phyloP scores from a whole-genome alignment of 352 stramenopile species.

The Elongisporangium undulatum region DNA sequence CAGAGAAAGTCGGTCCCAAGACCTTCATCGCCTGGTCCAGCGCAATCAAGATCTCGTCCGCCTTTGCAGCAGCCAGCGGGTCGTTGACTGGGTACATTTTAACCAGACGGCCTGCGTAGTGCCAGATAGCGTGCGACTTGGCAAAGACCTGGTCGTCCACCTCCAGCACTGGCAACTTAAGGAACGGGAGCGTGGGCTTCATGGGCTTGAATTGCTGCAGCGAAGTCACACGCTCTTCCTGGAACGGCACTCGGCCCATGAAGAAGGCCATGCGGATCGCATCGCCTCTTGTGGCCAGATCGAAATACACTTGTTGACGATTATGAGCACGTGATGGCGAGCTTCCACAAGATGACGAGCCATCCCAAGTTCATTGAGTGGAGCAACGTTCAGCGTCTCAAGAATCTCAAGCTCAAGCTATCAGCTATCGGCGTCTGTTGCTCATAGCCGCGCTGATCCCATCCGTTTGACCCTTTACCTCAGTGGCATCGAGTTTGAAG shows the following conservation, averaged over 20 bases:
- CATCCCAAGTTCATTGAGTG: no score
- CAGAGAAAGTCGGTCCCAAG: slow-evolving; percentile 17
- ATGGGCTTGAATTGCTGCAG: slow-evolving; percentile 18
- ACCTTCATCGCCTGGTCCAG: slow-evolving; percentile 19
- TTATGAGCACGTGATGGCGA: no score
- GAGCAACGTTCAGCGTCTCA: no score
- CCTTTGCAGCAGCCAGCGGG: slow-evolving; percentile 17
- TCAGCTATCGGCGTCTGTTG: slow-evolving; percentile 1
- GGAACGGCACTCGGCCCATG: no score
- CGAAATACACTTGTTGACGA: no score
- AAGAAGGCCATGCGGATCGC: no score
- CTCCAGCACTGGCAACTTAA: slow-evolving; percentile 41
- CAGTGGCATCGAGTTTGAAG: slow-evolving; percentile 41
- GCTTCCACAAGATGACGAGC: no score
- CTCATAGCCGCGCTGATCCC: slow-evolving; percentile 34
- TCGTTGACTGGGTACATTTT: slow-evolving; percentile 30
- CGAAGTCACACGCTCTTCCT: slow-evolving; percentile 46
- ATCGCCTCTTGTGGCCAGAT: no score
- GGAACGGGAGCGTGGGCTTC: slow-evolving; percentile 32
- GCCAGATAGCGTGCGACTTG: slow-evolving; percentile 35
- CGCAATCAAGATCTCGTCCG: slow-evolving; percentile 25
- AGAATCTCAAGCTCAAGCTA: no score
- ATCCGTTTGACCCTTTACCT: slow-evolving; percentile 47
- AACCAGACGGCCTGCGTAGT: slow-evolving; percentile 23
- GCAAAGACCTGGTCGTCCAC: slow-evolving; percentile 38